Percentiles rank a stretch among this genome's conserved stretches.
These are phyloP conservation scores for Canavalia ensiformis DNA, from an alignment of 306 rosid genomes.

Conservation along the genomic window DNA sequence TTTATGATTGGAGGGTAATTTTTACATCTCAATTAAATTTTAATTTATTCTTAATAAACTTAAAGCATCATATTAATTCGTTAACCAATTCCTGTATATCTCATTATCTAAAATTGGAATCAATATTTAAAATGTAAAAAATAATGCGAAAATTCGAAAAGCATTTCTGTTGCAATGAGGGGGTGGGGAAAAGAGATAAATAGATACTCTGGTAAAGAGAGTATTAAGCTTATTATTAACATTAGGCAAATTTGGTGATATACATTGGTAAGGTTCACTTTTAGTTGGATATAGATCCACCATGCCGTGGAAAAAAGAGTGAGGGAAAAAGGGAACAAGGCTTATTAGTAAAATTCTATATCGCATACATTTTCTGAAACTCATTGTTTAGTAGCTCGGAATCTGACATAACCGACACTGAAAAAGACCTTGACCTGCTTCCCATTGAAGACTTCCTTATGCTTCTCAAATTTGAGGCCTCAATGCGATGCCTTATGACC, in stretches of 20 bases:
- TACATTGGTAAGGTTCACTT: not conserved
- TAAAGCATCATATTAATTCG: not conserved
- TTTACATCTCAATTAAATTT: no score
- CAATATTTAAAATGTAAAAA: not conserved
- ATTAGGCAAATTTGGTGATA: slow-evolving; percentile 3
- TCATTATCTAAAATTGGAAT: not conserved
- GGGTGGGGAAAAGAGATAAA: not conserved
- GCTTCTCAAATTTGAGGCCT: slow-evolving; percentile 75
- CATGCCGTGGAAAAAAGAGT: not conserved
- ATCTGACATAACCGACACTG: slow-evolving; percentile 77
- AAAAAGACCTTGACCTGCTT: slow-evolving; percentile 74
- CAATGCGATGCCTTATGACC: slow-evolving; percentile 87
- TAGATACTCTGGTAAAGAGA: not conserved
- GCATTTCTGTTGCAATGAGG: not conserved
- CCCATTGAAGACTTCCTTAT: slow-evolving; percentile 75
- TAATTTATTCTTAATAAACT: not conserved
- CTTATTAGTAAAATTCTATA: slow-evolving; percentile 47
- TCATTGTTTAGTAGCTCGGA: slow-evolving; percentile 80
- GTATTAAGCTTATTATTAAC: not conserved
- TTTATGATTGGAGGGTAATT: no score
- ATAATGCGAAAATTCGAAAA: not conserved
- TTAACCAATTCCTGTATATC: not conserved
- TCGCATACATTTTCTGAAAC: slow-evolving; percentile 81
- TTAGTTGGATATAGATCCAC: slow-evolving; percentile 10
- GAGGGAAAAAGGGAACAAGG: slow-evolving; percentile 18